Evolutionary conservation across 768 basidiomycete genomes (phyloP).

Genomic region (Mycena indigotica): DNA sequence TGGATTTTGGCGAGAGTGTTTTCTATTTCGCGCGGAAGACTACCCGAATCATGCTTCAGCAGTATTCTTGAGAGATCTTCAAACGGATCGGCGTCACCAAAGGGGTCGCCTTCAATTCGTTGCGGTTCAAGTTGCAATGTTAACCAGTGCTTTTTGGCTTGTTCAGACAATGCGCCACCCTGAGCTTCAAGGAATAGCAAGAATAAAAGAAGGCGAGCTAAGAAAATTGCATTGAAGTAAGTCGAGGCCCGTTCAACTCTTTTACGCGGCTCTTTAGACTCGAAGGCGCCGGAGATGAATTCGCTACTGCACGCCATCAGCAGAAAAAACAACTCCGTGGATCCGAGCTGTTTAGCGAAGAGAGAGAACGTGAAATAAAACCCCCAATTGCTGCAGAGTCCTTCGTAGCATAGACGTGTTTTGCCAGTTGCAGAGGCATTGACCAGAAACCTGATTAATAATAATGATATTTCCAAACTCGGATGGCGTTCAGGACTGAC

Average conservation of each 20-base stretch:
- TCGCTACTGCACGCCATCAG: background rate
- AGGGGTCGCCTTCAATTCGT: no score
- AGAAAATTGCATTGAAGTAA: background rate
- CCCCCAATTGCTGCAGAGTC: constrained; percentile 2
- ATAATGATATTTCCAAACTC: background rate
- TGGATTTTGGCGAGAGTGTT: background rate
- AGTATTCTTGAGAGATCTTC: background rate
- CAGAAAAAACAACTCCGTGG: background rate
- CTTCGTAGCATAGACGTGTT: constrained; percentile 4
- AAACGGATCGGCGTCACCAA: background rate
- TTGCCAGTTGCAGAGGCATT: constrained; percentile 15
- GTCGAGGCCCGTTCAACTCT: background rate
- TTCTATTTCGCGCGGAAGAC: background rate
- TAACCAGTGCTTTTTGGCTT: background rate
- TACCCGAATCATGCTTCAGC: background rate
- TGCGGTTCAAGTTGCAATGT: background rate
- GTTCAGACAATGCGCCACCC: background rate
- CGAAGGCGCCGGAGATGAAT: no score
- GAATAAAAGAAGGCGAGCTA: background rate
- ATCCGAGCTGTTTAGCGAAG: background rate
- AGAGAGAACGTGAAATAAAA: constrained; percentile 5
- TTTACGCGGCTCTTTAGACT: background rate
- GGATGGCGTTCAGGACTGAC: background rate
- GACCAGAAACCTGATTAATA: background rate
- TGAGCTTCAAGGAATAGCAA: background rate